Conservation (phyloP, 768 basidiomycete species). For the Thelephora ganbajun region DNA sequence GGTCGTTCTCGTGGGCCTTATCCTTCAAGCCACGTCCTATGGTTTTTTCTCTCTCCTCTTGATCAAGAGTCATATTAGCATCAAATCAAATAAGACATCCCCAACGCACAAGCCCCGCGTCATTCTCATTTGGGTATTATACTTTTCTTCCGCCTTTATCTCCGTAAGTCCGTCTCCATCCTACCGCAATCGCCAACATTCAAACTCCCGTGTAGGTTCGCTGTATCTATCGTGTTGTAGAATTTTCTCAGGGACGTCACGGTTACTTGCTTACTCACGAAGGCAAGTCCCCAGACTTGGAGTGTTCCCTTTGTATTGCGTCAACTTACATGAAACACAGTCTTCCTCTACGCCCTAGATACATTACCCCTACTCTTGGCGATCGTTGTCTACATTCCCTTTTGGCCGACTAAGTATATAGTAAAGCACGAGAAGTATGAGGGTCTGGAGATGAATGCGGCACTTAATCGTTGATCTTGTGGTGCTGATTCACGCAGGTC, state of each 20-base stretch:
- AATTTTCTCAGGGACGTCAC: conserved; percentile 39
- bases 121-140: conserved; percentile 32
- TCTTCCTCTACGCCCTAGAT: conserved; percentile 54
- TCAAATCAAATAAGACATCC: background rate
- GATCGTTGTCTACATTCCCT: conserved; percentile 35
- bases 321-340: conserved; percentile 39
- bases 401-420: conserved; percentile 57
- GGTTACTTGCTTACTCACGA: background rate
- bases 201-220: conserved; percentile 32
- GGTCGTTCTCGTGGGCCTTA: conserved; percentile 3
- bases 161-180: conserved; percentile 26
- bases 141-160: conserved; percentile 47
- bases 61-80: conserved; percentile 16
- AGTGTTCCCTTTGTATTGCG: background rate
- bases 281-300: background rate
- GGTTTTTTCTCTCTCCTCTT: conserved; percentile 21
- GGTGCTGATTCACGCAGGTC: no score
- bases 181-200: background rate
- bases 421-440: background rate
- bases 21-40: conserved; percentile 7
- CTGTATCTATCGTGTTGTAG: conserved; percentile 40
- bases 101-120: conserved; percentile 48
- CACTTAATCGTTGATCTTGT: no score
- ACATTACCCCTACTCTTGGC: conserved; percentile 53
- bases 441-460: no score